Base-by-base conservation (phyloP, 306 rosid species). In the Geum urbanum region DNA sequence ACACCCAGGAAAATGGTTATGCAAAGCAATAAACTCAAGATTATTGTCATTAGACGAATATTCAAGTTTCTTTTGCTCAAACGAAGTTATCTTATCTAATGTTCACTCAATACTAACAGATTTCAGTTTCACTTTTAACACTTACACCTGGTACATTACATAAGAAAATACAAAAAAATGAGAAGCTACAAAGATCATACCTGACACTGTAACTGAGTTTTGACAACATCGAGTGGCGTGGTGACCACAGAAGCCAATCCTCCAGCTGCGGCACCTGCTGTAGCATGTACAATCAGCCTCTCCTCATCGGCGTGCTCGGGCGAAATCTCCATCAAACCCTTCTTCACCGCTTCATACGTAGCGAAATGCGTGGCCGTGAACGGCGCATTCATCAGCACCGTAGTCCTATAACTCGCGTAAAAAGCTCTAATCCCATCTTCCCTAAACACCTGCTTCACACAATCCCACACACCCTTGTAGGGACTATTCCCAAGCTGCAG, bases 181-280 rank as follows among this genome's bases (percentile, higher is more conserved):
- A 58, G 24, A 18, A 32, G 14, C 19, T 15, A 16, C 5, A 0
- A n/a, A 19, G 8, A 48, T 27, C 18, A 41, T 77, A 89, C 96
- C 92, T 89, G 96, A 77, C 92, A 89, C 66, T 89, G 92, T 73
- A 89, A 77, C 64, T 89, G 96, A 63, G 96, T 89, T 73, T 87
- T 89, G 47, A 87, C 92, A 60, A 89, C 96, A 82, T 89, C 96
- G 2, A 89, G 89, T 2, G 96, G 96, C 7, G 96, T 89, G 3
- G 96, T 89, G 18, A 87, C 73, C 0, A 45, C 76, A 3, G 96
- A 84, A 73, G 96, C 96, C 87, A 87, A 77, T 5, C 84, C 89
- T 27, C 92, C 96, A 1, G 96, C 96, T 1, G 62, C 91, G 9
- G 92, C 91, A 4, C 96, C 96, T 5, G 96, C 96, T 0, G 92